phyloP scores from a whole-genome alignment of 192 early-diverging fungal genomes.

The Funneliformis geosporum region DNA sequence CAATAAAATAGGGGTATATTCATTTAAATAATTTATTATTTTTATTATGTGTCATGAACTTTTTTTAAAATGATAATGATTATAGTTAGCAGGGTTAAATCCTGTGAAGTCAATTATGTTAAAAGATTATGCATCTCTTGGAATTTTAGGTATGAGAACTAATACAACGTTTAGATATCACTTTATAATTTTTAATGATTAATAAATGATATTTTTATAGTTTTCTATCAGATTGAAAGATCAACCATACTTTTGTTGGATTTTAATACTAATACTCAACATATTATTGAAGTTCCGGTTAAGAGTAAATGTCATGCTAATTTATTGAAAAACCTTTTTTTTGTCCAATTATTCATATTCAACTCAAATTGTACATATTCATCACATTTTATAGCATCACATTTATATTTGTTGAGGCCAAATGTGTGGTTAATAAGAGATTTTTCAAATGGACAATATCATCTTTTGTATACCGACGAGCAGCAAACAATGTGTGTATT shows the following conservation, averaged over 20 bases:
- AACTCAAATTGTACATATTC: neutral
- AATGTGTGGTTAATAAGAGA: conserved; percentile 52
- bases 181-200: neutral
- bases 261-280: conserved; percentile 54
- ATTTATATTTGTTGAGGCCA: conserved; percentile 46
- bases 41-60: neutral
- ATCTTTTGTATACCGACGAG: conserved; percentile 38
- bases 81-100: conserved; percentile 45
- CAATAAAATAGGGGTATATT: neutral
- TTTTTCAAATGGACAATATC: conserved; percentile 41
- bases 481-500: neutral
- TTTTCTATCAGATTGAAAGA: conserved; percentile 58
- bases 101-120: conserved; percentile 51
- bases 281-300: conserved; percentile 51
- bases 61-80: too few relatives aligned
- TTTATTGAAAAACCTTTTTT: neutral
- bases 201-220: conserved; percentile 24
- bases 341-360: neutral
- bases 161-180: neutral
- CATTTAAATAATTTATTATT: neutral
- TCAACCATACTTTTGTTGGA: conserved; percentile 51
- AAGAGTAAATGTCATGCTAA: conserved; percentile 35
- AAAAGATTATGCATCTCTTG: conserved; percentile 37
- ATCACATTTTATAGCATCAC: conserved; percentile 30
- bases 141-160: conserved; percentile 39